Evolutionary conservation across 2,329 filamentous ascomycete species (phyloP).

Genomic region (Fusarium multiceps): DNA sequence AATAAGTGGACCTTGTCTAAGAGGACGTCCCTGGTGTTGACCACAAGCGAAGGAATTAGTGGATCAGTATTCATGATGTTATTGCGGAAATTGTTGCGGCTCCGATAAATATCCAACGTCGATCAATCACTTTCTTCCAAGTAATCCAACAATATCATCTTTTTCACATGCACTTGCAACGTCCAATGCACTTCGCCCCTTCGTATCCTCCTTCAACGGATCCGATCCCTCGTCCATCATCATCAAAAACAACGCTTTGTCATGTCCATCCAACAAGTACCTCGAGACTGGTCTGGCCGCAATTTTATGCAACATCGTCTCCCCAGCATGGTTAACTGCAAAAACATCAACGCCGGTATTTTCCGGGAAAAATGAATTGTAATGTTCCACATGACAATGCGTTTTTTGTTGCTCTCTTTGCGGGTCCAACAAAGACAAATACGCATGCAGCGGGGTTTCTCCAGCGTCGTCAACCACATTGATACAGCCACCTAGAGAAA

Average conservation of each 20-base stretch:
- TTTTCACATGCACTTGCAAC: constrained; percentile 41
- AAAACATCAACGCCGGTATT: constrained; percentile 28
- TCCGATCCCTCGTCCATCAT: constrained; percentile 36
- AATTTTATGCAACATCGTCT: constrained; percentile 37
- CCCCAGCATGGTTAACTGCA: constrained; percentile 21
- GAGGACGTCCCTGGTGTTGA: no score
- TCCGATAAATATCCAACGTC: background rate
- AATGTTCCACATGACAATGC: constrained; percentile 28
- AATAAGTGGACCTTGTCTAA: no score
- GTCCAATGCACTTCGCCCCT: constrained; percentile 40
- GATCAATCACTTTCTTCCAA: constrained; percentile 17
- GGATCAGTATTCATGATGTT: background rate
- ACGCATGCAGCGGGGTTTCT: constrained; percentile 28
- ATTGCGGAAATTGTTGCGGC: background rate
- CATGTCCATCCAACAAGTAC: background rate
- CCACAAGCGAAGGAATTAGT: no score
- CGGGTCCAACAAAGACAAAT: constrained; percentile 6
- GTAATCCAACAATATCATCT: constrained; percentile 27
- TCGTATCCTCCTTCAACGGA: constrained; percentile 36
- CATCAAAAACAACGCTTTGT: constrained; percentile 28
- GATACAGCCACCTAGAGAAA: constrained; percentile 23
- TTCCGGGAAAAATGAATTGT: constrained; percentile 23
- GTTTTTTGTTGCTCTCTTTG: background rate
- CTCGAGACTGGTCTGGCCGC: background rate
- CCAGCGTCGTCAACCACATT: constrained; percentile 26